A percentile compares a stretch with the other conserved stretches of the same genome.
These are phyloP conservation scores for Amyloporia xantha DNA, from an alignment of 768 basidiomycete species.

Conservation along the genomic window DNA sequence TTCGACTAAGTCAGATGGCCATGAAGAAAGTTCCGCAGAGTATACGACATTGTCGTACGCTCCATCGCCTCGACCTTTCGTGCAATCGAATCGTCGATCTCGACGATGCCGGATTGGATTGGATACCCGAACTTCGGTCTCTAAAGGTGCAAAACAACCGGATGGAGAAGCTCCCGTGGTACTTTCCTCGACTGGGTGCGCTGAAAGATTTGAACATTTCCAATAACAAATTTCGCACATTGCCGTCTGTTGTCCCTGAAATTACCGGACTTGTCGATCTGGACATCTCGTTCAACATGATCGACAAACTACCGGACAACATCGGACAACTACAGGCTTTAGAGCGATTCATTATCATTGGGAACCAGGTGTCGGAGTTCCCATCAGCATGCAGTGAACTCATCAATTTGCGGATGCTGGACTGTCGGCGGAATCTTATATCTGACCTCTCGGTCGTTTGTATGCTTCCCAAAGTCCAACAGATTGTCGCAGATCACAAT, in stretches of 20 bases:
- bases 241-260: constrained; percentile 72
- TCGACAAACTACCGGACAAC: constrained; percentile 73
- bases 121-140: constrained; percentile 59
- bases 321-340: constrained; percentile 66
- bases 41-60: constrained; percentile 63
- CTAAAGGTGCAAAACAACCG: constrained; percentile 89
- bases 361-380: constrained; percentile 72
- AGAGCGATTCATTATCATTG: constrained; percentile 73
- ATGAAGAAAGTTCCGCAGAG: constrained; percentile 90
- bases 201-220: constrained; percentile 86
- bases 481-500: constrained; percentile 78
- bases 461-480: constrained; percentile 61
- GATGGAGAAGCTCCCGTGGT: constrained; percentile 78
- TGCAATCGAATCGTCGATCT: constrained; percentile 89
- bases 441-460: constrained; percentile 65
- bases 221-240: constrained; percentile 82
- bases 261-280: constrained; percentile 74
- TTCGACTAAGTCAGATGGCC: constrained; percentile 85
- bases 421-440: constrained; percentile 83
- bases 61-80: constrained; percentile 81
- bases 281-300: constrained; percentile 92
- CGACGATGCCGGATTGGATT: constrained; percentile 77
- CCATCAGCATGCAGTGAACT: constrained; percentile 56
- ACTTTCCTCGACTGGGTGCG: constrained; percentile 66
- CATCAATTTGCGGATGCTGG: constrained; percentile 58